Conservation (phyloP, 495 filamentous ascomycete species). For the Tuber microsphaerosporum region DNA sequence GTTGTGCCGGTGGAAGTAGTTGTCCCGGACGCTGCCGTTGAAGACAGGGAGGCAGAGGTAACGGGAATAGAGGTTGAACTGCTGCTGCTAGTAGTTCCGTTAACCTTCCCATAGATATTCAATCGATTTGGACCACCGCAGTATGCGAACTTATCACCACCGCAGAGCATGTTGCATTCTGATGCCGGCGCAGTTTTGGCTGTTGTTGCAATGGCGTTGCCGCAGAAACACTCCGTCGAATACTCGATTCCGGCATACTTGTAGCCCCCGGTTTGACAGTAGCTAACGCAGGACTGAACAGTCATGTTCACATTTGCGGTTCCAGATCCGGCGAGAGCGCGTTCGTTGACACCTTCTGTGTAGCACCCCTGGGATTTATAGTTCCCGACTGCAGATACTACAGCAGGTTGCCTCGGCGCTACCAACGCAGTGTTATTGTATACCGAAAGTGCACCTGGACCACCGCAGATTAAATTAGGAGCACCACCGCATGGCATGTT, state of each 20-base stretch:
- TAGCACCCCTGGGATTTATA: slow-evolving; percentile 49
- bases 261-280: slow-evolving; percentile 42
- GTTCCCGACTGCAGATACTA: slow-evolving; percentile 9
- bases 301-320: slow-evolving; percentile 14
- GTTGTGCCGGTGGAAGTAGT: not conserved
- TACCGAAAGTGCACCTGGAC: slow-evolving; percentile 27
- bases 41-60: not conserved
- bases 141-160: slow-evolving; percentile 14
- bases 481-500: slow-evolving; percentile 29
- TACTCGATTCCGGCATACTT: slow-evolving; percentile 45
- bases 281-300: slow-evolving; percentile 50
- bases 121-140: slow-evolving; percentile 22
- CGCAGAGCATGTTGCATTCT: slow-evolving; percentile 30
- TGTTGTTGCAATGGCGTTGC: slow-evolving; percentile 31
- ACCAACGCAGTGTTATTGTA: slow-evolving; percentile 42
- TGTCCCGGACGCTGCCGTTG: not conserved
- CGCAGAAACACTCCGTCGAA: slow-evolving; percentile 42
- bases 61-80: not conserved
- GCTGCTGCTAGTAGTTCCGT: not conserved
- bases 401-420: slow-evolving; percentile 22
- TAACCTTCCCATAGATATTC: slow-evolving; percentile 13
- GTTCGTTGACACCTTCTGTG: slow-evolving; percentile 48
- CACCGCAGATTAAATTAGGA: slow-evolving; percentile 20
- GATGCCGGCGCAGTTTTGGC: slow-evolving; percentile 3
- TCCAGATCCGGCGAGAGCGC: slow-evolving; percentile 46